Percentiles rank a stretch among this genome's conserved stretches.
phyloP scores from a whole-genome alignment of 768 basidiomycete species.

The Roridomyces roridus region DNA sequence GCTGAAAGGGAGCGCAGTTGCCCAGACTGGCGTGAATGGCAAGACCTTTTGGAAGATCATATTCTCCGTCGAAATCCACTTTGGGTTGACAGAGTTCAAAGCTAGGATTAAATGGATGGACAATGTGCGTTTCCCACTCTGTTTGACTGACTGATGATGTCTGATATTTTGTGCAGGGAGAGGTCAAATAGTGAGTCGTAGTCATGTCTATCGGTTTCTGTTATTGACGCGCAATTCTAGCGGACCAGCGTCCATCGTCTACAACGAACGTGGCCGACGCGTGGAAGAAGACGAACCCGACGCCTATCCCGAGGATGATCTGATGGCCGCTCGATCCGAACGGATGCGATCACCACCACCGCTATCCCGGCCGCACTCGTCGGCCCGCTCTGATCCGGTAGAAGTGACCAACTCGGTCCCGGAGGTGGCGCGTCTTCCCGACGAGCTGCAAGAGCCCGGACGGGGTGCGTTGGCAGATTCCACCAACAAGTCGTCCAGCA shows the following conservation, averaged over 20 bases:
- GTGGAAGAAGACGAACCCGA: constrained; percentile 78
- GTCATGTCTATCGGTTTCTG: neutral
- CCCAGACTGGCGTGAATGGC: constrained; percentile 67
- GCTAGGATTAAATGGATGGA: constrained; percentile 86
- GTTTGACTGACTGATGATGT: neutral
- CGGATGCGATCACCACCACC: constrained; percentile 49
- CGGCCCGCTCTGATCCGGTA: constrained; percentile 18
- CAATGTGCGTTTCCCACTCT: constrained; percentile 54
- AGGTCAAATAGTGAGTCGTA: constrained; percentile 68
- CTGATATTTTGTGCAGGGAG: constrained; percentile 49
- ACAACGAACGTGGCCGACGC: constrained; percentile 80
- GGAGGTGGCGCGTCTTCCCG: constrained; percentile 23
- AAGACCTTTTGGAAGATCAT: constrained; percentile 86
- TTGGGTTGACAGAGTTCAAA: constrained; percentile 82
- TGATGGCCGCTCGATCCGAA: constrained; percentile 47
- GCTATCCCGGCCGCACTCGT: constrained; percentile 52
- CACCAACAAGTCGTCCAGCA: constrained; percentile 19
- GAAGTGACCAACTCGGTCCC: constrained; percentile 1
- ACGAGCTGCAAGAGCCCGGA: constrained; percentile 17
- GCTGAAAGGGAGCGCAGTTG: constrained; percentile 70
- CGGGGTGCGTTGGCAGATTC: neutral
- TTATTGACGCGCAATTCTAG: constrained; percentile 39
- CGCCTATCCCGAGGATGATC: constrained; percentile 69
- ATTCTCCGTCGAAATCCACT: constrained; percentile 85
- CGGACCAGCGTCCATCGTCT: constrained; percentile 81